Conservation (phyloP, 768 basidiomycete species). For the Hortiboletus flavorubellus region DNA sequence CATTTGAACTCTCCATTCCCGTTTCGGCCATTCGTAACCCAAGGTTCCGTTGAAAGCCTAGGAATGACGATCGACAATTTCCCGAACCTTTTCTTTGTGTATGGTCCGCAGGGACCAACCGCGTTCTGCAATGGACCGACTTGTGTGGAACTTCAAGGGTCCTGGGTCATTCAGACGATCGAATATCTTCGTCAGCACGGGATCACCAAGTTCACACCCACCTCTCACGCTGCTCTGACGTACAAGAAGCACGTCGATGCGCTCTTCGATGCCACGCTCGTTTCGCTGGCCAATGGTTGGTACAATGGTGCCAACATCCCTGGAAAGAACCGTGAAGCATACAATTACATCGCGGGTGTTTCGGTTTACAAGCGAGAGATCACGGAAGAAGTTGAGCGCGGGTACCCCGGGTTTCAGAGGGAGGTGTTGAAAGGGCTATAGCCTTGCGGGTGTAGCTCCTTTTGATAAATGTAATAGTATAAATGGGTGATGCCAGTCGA, state of each 20-base stretch:
- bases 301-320: slow-evolving; percentile 2
- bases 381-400: slow-evolving; percentile 4
- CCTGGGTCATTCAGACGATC: slow-evolving; percentile 11
- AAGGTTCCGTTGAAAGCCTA: background rate
- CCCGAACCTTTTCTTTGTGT: slow-evolving; percentile 13
- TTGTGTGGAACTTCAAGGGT: slow-evolving; percentile 3
- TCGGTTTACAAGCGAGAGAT: slow-evolving; percentile 6
- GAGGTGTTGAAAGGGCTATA: background rate
- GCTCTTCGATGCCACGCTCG: slow-evolving; percentile 1
- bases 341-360: slow-evolving; percentile 6
- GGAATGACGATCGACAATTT: slow-evolving; percentile 16
- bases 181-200: slow-evolving; percentile 1
- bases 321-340: slow-evolving; percentile 6
- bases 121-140: slow-evolving; percentile 8
- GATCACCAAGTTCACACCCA: slow-evolving; percentile 9
- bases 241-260: slow-evolving; percentile 9
- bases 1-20: background rate
- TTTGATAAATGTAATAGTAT: background rate
- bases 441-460: background rate
- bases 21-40: background rate
- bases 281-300: slow-evolving; percentile 2
- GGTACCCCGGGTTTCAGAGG: slow-evolving; percentile 12
- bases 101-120: slow-evolving; percentile 15
- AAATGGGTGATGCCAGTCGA: background rate
- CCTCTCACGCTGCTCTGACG: background rate